Conservation (phyloP, 345 rosid genomes). For the Eucalyptus sp. region DNA sequence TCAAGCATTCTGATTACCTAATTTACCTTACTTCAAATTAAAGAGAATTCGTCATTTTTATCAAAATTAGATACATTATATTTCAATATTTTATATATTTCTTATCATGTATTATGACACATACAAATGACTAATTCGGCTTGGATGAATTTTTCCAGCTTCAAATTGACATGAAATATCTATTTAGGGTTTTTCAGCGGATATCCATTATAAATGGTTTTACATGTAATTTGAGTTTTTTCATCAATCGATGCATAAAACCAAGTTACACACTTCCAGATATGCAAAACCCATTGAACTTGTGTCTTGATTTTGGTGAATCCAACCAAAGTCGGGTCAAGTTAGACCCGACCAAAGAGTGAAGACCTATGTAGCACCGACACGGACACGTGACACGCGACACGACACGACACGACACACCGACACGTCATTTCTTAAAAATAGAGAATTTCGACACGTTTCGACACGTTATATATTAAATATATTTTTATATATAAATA, state of each 20-base stretch:
- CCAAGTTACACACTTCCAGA: neutral
- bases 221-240: neutral
- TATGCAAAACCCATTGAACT: neutral
- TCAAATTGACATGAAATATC: neutral
- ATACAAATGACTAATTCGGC: neutral
- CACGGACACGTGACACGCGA: no score
- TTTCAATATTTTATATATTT: neutral
- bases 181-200: neutral
- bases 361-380: no score
- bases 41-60: neutral
- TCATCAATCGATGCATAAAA: neutral
- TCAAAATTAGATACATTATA: neutral
- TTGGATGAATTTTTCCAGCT: neutral
- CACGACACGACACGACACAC: no score
- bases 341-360: neutral
- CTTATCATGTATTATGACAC: neutral
- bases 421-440: no score
- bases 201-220: neutral
- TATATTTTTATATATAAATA: no score
- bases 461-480: no score
- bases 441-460: no score
- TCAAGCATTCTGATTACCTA: neutral
- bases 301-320: neutral
- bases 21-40: neutral
- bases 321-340: neutral